These are phyloP conservation scores for Coix lacrymajobi DNA, from an alignment of 176 grass and related monocot species.

Conservation along the genomic window DNA sequence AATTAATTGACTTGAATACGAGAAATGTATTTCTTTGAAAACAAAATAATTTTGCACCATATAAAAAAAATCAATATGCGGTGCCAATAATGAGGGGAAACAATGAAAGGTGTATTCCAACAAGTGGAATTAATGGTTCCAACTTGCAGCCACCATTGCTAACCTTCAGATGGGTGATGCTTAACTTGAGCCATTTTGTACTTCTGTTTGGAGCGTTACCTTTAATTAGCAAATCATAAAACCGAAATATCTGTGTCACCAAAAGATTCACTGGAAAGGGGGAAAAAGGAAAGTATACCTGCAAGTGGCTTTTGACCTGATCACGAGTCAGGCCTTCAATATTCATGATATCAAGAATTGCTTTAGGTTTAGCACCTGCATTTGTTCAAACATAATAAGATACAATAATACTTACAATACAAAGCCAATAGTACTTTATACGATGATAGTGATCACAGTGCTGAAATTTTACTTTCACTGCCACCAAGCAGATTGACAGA, in stretches of 20 bases:
- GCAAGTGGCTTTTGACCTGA: constrained; percentile 31
- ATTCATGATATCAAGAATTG: constrained; percentile 7
- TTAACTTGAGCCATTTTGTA: not conserved
- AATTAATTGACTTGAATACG: not conserved
- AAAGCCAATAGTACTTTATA: not conserved
- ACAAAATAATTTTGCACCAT: not conserved
- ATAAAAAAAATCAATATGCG: not conserved
- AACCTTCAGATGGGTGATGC: constrained; percentile 14
- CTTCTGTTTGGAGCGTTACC: not conserved
- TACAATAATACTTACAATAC: not conserved
- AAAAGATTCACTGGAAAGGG: not conserved
- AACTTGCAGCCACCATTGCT: not conserved
- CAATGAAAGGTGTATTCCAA: not conserved
- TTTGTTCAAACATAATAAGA: not conserved
- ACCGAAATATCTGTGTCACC: not conserved
- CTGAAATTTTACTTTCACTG: constrained; percentile 22
- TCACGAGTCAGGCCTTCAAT: constrained; percentile 17
- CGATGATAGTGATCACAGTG: not conserved
- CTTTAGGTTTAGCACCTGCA: constrained; percentile 15
- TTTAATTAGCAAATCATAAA: not conserved
- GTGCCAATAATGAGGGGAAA: not conserved
- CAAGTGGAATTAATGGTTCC: not conserved
- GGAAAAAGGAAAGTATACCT: not conserved
- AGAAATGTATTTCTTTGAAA: not conserved
- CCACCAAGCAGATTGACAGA: constrained; percentile 40